phyloP scores from a whole-genome alignment of 2,329 filamentous ascomycete species.

The Arachnopeziza araneosa region DNA sequence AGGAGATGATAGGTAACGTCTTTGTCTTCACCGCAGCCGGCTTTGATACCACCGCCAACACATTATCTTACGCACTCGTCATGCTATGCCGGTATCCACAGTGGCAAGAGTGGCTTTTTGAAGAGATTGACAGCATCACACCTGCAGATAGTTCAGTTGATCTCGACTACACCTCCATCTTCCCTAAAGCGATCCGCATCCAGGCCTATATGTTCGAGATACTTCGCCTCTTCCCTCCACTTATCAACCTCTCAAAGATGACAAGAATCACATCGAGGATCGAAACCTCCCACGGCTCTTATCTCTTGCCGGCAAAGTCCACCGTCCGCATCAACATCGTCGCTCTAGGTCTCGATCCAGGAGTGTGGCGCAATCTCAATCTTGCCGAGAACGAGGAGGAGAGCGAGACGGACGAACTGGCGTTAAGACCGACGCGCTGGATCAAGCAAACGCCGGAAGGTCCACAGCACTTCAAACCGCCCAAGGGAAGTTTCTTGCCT shows the following conservation, averaged over 20 bases:
- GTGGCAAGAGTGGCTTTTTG: constrained; percentile 18
- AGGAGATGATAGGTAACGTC: constrained; percentile 12
- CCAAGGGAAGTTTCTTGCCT: constrained; percentile 8
- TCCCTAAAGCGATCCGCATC: constrained; percentile 6
- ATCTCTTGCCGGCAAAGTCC: constrained; percentile 23
- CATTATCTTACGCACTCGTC: constrained; percentile 22
- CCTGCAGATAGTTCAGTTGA: constrained; percentile 1
- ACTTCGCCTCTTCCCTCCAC: constrained; percentile 49
- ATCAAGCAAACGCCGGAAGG: constrained; percentile 5
- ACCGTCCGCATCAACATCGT: constrained; percentile 40
- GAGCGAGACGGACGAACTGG: constrained; percentile 35
- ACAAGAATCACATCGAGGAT: constrained; percentile 3
- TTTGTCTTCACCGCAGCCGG: constrained; percentile 30
- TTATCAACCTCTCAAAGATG: constrained; percentile 48
- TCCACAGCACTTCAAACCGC: constrained; percentile 2
- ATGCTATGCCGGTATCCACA: constrained; percentile 20
- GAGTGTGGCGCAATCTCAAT: constrained; percentile 39
- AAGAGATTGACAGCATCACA: constrained; percentile 14
- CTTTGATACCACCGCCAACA: constrained; percentile 30
- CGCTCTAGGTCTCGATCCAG: constrained; percentile 46
- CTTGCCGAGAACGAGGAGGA: constrained; percentile 27
- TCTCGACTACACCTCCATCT: constrained; percentile 7
- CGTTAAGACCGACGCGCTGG: constrained; percentile 36
- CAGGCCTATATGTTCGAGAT: constrained; percentile 33
- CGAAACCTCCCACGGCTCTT: constrained; percentile 9